phyloP scores from a whole-genome alignment of 2,329 filamentous ascomycete genomes.

The Calonectria fujianensis region DNA sequence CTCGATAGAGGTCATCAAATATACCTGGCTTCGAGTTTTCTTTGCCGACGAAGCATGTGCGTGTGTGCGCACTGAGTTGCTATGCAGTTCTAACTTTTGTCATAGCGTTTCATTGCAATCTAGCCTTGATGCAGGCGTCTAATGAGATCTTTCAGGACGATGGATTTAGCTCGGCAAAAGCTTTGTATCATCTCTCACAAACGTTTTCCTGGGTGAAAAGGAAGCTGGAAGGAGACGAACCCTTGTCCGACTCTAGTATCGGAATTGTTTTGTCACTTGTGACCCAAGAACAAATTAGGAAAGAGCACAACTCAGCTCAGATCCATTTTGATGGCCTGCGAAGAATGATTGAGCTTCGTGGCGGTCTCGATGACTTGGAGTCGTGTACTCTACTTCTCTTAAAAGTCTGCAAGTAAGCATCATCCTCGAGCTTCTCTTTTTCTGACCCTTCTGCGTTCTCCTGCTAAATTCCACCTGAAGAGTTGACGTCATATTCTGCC shows the following conservation, averaged over 20 bases:
- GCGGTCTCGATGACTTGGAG: slow-evolving; percentile 47
- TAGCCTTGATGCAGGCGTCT: slow-evolving; percentile 50
- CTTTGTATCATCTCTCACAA: slow-evolving; percentile 50
- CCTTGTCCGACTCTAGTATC: slow-evolving; percentile 53
- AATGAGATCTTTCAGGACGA: slow-evolving; percentile 47
- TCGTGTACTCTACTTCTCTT: slow-evolving; percentile 42
- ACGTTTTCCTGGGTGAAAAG: slow-evolving; percentile 50
- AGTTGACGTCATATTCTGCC: slow-evolving; percentile 36
- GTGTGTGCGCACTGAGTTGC: background rate
- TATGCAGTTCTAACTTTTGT: background rate
- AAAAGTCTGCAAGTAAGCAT: slow-evolving; percentile 53
- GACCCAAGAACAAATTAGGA: slow-evolving; percentile 52
- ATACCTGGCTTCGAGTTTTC: slow-evolving; percentile 41
- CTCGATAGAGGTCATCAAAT: slow-evolving; percentile 39
- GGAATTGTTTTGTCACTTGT: slow-evolving; percentile 54
- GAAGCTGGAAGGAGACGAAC: slow-evolving; percentile 47
- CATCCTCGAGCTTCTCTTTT: background rate
- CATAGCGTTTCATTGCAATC: slow-evolving; percentile 44
- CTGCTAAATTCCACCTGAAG: background rate
- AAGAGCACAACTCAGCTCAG: slow-evolving; percentile 32
- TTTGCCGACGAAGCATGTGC: slow-evolving; percentile 41
- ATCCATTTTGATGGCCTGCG: slow-evolving; percentile 47
- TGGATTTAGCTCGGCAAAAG: slow-evolving; percentile 38
- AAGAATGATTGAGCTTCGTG: slow-evolving; percentile 47
- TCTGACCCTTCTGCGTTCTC: background rate